Evolutionary conservation across 2,329 filamentous ascomycete species (phyloP), one percentile per base, ranked within the genome.

Genomic region (Alternaria sp.): DNA sequence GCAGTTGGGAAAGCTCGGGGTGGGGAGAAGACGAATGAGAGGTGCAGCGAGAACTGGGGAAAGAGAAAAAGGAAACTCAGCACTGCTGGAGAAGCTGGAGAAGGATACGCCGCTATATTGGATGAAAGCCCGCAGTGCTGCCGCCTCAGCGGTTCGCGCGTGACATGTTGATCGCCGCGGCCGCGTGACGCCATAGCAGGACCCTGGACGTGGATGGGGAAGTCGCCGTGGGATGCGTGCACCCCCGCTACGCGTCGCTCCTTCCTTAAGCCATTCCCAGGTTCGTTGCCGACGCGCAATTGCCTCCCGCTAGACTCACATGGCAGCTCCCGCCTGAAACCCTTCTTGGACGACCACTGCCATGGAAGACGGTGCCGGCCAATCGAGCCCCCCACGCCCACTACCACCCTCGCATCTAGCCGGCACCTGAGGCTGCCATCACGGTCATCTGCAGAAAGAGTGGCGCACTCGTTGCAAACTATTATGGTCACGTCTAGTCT

Each of bases 401-500:
- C 50, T 29, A n/a, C 44, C 34, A 28, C 17, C 8, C 29, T 56
- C 49, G 2, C 13, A 31, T 23, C 33, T 42, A 54, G 46, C 58
- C 51, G 50, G 46, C 41, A 52, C 59, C 63, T 61, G 65, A 49
- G 39, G 31, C 44, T 53, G 28, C 44, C 37, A 24, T 33, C 51
- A 54, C 53, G 14, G 41, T 63, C 64, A 64, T 60, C 66, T 68
- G 66, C 66, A 59, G 34, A 11, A 51, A 48, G 36, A 24, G 48
- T 31, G 29, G 28, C 37, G 41, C 17, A 33, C 44, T 24, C 24
- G 2, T 37, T 21, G 28, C 37, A 3, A 23, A 31, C 17, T 42
- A 51, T 3, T 37, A 17, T 51, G 24, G 28, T 42, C 45, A 11
- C 21, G 41, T 54, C 31, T 41, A 54, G 33, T 52, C 42, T 58